phyloP scores from a whole-genome alignment of 257 asterid species.

The Nicotiana sylvestris region DNA sequence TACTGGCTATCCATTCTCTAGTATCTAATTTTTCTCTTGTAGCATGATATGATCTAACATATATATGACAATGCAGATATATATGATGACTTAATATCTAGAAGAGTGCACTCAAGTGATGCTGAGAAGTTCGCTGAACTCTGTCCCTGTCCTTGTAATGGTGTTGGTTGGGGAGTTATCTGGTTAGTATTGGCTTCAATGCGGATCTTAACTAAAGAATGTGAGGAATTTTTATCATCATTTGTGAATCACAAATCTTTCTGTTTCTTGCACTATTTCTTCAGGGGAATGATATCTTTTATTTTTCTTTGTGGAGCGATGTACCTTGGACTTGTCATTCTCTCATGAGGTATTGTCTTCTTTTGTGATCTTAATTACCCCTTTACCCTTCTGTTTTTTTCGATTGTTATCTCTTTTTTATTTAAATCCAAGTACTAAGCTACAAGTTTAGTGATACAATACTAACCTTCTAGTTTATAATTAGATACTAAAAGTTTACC shows the following conservation, averaged over 20 bases:
- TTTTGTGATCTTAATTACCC: background rate
- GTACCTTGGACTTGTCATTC: slow-evolving; percentile 90
- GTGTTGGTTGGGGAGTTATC: slow-evolving; percentile 90
- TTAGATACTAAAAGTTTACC: background rate
- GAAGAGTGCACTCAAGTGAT: slow-evolving; percentile 91
- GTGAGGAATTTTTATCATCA: background rate
- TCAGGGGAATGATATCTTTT: slow-evolving; percentile 92
- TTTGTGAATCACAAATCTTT: background rate
- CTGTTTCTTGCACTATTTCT: slow-evolving; percentile 14
- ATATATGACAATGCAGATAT: slow-evolving; percentile 58
- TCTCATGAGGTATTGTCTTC: slow-evolving; percentile 64
- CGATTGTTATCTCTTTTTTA: background rate
- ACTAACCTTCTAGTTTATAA: too few relatives aligned
- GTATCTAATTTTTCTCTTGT: background rate
- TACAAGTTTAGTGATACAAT: too few relatives aligned
- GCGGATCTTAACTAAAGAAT: background rate
- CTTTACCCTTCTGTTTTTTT: background rate
- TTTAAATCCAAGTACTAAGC: background rate
- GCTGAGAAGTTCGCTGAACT: slow-evolving; percentile 99
- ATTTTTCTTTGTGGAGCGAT: slow-evolving; percentile 70
- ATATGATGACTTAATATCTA: slow-evolving; percentile 90
- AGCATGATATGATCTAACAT: background rate
- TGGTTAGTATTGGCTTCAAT: slow-evolving; percentile 42
- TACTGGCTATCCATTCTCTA: slow-evolving; percentile 24
- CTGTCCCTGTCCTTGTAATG: slow-evolving; percentile 96